A percentile compares a stretch with the other conserved stretches of the same genome.
These are phyloP conservation scores for Tilletia horrida DNA, from an alignment of 1,284 basidiomycete genomes.

Conservation along the genomic window DNA sequence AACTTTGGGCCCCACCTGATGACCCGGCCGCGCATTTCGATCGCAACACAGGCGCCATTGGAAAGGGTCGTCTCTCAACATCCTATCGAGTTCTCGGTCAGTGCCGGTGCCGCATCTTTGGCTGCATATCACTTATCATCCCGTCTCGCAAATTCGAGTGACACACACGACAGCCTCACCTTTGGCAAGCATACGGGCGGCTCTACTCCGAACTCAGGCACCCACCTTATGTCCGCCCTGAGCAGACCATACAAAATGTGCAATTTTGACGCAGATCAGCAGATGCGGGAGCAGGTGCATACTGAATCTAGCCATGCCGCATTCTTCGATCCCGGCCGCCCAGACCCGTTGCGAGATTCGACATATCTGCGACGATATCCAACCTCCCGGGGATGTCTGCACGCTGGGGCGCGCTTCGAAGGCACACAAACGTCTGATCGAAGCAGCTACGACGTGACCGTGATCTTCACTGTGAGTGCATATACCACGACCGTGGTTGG, in stretches of 20 bases:
- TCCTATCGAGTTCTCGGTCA: background rate
- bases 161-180: too few relatives aligned
- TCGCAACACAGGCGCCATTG: background rate
- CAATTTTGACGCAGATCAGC: too few relatives aligned
- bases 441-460: conserved; percentile 49
- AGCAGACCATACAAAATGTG: too few relatives aligned
- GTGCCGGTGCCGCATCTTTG: too few relatives aligned
- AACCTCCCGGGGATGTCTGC: conserved; percentile 40
- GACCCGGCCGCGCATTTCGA: background rate
- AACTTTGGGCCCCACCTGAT: conserved; percentile 9
- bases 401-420: conserved; percentile 46
- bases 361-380: conserved; percentile 30
- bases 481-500: background rate
- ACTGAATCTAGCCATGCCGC: too few relatives aligned
- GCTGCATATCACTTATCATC: too few relatives aligned
- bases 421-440: conserved; percentile 47
- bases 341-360: conserved; percentile 38
- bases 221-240: too few relatives aligned
- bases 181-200: too few relatives aligned
- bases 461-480: conserved; percentile 15
- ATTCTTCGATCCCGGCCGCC: conserved; percentile 29
- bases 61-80: background rate
- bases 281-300: too few relatives aligned
- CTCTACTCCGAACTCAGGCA: too few relatives aligned
- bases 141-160: too few relatives aligned